Percentiles rank a stretch among this genome's conserved stretches.
Conservation (phyloP, 2,329 filamentous ascomycete genomes). For the Arthrobotrys entomopaga region DNA sequence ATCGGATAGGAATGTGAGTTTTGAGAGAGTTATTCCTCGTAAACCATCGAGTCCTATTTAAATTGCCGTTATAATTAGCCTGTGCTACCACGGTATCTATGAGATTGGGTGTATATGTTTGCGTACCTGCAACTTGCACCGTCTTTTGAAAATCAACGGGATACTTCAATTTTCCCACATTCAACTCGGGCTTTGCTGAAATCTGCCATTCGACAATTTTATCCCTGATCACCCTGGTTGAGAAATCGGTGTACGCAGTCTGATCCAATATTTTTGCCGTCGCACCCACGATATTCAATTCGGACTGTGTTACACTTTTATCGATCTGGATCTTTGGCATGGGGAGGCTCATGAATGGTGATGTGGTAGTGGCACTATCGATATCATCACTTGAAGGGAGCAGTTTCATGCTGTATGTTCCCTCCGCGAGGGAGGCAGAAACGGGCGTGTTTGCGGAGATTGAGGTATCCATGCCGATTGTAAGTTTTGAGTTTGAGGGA, state of each 20-base stretch:
- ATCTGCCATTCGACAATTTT: not conserved
- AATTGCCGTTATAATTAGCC: not conserved
- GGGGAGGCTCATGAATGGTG: too few species aligned
- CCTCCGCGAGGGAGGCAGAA: too few species aligned
- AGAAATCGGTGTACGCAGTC: not conserved
- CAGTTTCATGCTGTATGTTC: too few species aligned
- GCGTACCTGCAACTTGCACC: conserved; percentile 65
- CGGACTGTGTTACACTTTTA: too few species aligned
- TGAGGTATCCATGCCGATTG: too few species aligned
- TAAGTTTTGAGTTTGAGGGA: too few species aligned
- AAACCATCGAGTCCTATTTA: conserved; percentile 60
- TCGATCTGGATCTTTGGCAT: too few species aligned
- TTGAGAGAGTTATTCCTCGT: conserved; percentile 66
- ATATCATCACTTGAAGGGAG: too few species aligned
- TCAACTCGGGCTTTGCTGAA: conserved; percentile 67
- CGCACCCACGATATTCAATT: too few species aligned
- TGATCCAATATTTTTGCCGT: too few species aligned
- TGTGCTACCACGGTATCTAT: not conserved
- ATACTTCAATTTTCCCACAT: conserved; percentile 63
- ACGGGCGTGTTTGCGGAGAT: too few species aligned
- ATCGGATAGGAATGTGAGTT: conserved; percentile 65
- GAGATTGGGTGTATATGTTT: conserved; percentile 59
- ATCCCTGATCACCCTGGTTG: not conserved
- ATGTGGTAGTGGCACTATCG: too few species aligned
- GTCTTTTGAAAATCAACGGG: conserved; percentile 70